These are phyloP conservation scores for Allodekkera sacchari DNA, from an alignment of 805 yeast species.

Conservation along the genomic window DNA sequence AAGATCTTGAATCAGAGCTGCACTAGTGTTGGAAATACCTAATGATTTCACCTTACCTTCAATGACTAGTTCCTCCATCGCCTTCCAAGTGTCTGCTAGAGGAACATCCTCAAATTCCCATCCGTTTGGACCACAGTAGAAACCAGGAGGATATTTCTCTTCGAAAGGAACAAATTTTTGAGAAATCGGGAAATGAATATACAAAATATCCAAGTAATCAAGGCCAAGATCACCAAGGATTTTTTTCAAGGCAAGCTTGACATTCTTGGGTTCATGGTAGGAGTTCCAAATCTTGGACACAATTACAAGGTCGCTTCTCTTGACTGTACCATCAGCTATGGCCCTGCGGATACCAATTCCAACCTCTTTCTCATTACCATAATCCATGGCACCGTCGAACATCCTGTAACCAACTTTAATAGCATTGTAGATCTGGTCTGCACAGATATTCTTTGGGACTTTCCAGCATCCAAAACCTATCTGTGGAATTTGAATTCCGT, in stretches of 20 bases:
- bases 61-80: constrained; percentile 58
- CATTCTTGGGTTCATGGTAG: constrained; percentile 71
- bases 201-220: constrained; percentile 75
- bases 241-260: constrained; percentile 52
- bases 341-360: constrained; percentile 51
- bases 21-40: constrained; percentile 76
- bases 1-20: constrained; percentile 59
- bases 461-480: constrained; percentile 56
- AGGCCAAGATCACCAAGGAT: constrained; percentile 62
- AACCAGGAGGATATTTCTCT: constrained; percentile 71
- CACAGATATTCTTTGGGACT: constrained; percentile 37
- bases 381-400: constrained; percentile 64
- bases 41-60: constrained; percentile 54
- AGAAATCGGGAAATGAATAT: constrained; percentile 87
- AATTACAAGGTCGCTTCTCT: constrained; percentile 67
- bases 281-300: constrained; percentile 86
- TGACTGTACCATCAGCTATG: constrained; percentile 58
- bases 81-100: constrained; percentile 65
- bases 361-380: constrained; percentile 62
- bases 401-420: constrained; percentile 79
- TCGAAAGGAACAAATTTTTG: constrained; percentile 74
- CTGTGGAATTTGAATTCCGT: constrained; percentile 35
- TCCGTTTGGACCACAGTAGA: constrained; percentile 49
- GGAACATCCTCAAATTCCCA: constrained; percentile 58
- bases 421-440: constrained; percentile 62